Base-by-base conservation (phyloP, 768 basidiomycete genomes). In the Thelephora ganbajun region DNA sequence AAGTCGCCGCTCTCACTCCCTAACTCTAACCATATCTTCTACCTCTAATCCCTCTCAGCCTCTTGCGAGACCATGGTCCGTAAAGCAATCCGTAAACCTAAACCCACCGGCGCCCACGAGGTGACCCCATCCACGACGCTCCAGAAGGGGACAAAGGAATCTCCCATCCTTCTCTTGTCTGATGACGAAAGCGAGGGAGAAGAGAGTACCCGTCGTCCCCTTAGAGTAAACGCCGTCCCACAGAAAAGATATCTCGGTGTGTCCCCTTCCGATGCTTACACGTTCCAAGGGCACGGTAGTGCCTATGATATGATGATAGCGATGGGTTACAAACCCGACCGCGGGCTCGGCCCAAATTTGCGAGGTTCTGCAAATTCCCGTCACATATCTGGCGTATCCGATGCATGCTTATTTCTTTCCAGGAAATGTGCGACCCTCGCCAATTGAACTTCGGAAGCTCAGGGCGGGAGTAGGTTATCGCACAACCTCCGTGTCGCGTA, bases 91-190 rank as follows among this genome's bases (percentile, higher is more conserved):
- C 26, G 9, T 4, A 30, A 30, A 30, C 26, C 26, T 9, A 30
- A 30, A 4, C 26, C 5, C 9, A 30, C 26, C 26, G 26, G 4
- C 26, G 26, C 9, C 9, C 4, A 30, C 9, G 26, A 30, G 5
- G 26, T 9, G 26, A 30, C 9, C 26, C 26, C 26, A 30, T 30
- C 26, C 4, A 9, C 9, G 26, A 9, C 26, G 9, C 26, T 30
- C 26, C 26, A 30, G 26, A 30, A 4, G 26, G 26, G 26, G 26
- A 63, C 39, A 6, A 41, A 41, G 22, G 39, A 22, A 5, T 16
- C 16, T 18, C 39, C 39, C 22, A 41, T 41, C 16, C 7, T 41
- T 22, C 39, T 41, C 16, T 41, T 22, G 16, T 41, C 39, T 18
- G 39, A 41, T 14, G 39, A 41, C 22, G 39, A 41, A 14, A 41